phyloP scores from a whole-genome alignment of 352 stramenopile genomes.

The Globisporangium spiculum region DNA sequence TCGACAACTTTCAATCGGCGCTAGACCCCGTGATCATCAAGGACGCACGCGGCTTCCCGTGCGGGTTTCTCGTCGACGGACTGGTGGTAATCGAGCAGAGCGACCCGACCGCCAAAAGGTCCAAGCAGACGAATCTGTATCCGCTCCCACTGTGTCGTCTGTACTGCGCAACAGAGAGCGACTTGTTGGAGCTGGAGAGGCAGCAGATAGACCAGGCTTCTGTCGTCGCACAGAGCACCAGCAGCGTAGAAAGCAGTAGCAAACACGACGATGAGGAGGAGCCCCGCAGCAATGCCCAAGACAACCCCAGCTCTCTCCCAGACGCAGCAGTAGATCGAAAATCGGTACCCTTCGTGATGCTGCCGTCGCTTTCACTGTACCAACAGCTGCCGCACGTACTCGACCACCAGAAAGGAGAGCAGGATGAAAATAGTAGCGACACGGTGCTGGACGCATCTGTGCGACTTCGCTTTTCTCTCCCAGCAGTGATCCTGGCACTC shows the following conservation, averaged over 20 bases:
- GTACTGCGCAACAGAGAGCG: constrained; percentile 6
- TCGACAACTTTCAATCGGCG: background rate
- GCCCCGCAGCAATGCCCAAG: background rate
- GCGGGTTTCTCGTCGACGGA: constrained; percentile 17
- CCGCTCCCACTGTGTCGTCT: constrained; percentile 14
- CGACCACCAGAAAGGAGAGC: background rate
- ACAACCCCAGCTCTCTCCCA: background rate
- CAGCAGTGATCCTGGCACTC: constrained; percentile 16
- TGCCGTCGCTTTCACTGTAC: constrained; percentile 16
- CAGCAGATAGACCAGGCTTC: background rate
- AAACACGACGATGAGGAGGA: background rate
- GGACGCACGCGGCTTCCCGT: background rate
- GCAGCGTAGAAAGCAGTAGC: background rate
- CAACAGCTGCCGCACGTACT: constrained; percentile 7
- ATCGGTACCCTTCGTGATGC: constrained; percentile 15
- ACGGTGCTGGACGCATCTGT: constrained; percentile 1
- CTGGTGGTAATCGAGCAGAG: constrained; percentile 20
- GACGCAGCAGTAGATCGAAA: background rate
- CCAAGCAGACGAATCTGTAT: constrained; percentile 11
- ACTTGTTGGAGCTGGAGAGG: constrained; percentile 4
- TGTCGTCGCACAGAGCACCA: background rate
- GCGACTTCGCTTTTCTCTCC: constrained; percentile 12
- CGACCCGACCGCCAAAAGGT: background rate
- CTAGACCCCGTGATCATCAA: background rate
- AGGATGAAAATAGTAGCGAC: background rate